A percentile compares a stretch with the other conserved stretches of the same genome.
Conservation (phyloP, 495 filamentous ascomycete species). For the Hapsidospora chrysogenum region DNA sequence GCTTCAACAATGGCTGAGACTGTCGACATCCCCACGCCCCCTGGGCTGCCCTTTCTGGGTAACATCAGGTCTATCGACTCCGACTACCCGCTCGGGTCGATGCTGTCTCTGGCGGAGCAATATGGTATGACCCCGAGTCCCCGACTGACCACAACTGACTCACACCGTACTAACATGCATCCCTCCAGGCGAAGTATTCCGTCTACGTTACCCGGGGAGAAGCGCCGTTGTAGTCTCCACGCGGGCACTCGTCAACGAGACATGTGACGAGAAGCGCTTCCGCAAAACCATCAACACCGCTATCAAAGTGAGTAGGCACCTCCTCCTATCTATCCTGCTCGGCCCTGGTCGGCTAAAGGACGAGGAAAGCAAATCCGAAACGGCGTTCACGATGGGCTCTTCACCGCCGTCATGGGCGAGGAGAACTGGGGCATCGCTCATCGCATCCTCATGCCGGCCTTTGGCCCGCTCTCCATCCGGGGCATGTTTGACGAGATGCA, state of each 20-base stretch:
- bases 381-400: slow-evolving; percentile 37
- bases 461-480: slow-evolving; percentile 44
- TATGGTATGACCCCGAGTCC: slow-evolving; percentile 6
- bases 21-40: slow-evolving; percentile 12
- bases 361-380: slow-evolving; percentile 36
- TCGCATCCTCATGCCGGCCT: slow-evolving; percentile 39
- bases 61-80: slow-evolving; percentile 12
- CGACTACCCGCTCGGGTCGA: slow-evolving; percentile 8
- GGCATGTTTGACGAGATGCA: slow-evolving; percentile 50
- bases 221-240: slow-evolving; percentile 24
- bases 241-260: slow-evolving; percentile 38
- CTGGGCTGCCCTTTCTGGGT: slow-evolving; percentile 12
- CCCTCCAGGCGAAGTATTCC: slow-evolving; percentile 8
- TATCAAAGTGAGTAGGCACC: slow-evolving; percentile 18
- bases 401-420: slow-evolving; percentile 27
- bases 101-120: slow-evolving; percentile 7
- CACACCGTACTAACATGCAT: neutral
- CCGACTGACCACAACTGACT: neutral
- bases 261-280: slow-evolving; percentile 35
- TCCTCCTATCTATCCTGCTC: too few species aligned
- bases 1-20: neutral
- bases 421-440: slow-evolving; percentile 48
- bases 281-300: slow-evolving; percentile 5
- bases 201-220: slow-evolving; percentile 7
- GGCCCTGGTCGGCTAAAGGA: too few species aligned